Evolutionary conservation across 2,329 filamentous ascomycete species (phyloP), one percentile per base, ranked within the genome.

Genomic region (Fusarium kyushuense): DNA sequence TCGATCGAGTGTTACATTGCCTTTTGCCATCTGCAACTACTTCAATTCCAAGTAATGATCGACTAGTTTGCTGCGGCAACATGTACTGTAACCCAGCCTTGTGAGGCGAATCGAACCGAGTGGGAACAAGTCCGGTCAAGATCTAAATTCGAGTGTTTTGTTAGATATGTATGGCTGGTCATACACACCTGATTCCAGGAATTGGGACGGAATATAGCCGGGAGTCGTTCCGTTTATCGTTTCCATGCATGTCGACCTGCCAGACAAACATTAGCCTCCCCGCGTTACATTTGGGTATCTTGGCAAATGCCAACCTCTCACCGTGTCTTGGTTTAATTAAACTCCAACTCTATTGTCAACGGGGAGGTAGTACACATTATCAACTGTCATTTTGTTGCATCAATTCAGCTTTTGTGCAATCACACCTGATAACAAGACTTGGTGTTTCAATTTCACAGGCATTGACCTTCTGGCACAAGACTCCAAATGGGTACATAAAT

Each of bases 1-100:
- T 23, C 60, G 62, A 65, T 65, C 54, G 36, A 32, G 32, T 36
- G 62, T 65, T 65, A 38, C 62, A 65, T 42, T 65, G 51, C 42
- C 23, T 58, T 8, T 10, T 19, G 9, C 13, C 0, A 27, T 25
- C 56, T 65, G 60, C 27, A 49, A 27, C 19, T 41, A 13, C 6
- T 17, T 13, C 40, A 6, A 4, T 29, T 35, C 33, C 5, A 32
- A 49, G 62, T 2, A 65, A 65, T 60, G 62, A 65, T 65, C 62
- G 60, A 14, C 62, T 10, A 23, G 60, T 49, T 48, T 17, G 4
- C 32, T 14, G 27, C 19, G 17, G n/a, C 19, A 9, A 62, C 1
- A 33, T 64, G 53, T 47, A 16, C 27, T 62, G 58, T 36, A 65
- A 47, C 60, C 30, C 36, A 65, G 41, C 61, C 46, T 64, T 38